Base-by-base conservation (phyloP, 1,284 basidiomycete species). In the Heterobasidion irregulare region DNA sequence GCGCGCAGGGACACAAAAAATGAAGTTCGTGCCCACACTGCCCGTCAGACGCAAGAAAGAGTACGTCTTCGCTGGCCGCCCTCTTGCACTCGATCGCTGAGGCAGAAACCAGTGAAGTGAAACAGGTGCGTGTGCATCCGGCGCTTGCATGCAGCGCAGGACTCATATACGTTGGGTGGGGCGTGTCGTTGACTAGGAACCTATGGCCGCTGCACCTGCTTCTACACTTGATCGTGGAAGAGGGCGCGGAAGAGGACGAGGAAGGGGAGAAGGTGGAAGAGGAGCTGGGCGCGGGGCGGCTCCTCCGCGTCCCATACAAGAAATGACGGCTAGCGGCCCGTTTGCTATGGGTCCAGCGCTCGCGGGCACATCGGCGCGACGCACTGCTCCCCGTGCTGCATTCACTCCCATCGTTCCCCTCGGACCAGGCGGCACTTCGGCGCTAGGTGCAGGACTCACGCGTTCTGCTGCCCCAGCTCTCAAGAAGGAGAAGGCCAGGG, bases 261-360 rank as follows among this genome's bases (percentile, higher is more conserved):
- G 73, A 15, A 75, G 75, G 2, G 79, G 79, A 15, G 70, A 18
- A 18, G 45, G 60, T 35, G 26, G 53, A 7, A 47, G 53, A 12
- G 57, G 79, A 41, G 61, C 64, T 44, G 68, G 75, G 10, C 68
- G 74, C 19, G 76, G 81, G n/a, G 73, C 72, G 18, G 75, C 72
- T 7, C 50, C 57, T 1, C 72, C 80, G 26, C 79, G 76, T 34
- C 73, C 80, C 0, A 66, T 74, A 0, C 72, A 73, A 7, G 84
- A 88, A 67, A 90, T 92, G 89, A 83, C 80, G 13, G 90, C 90
- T 0, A 89, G 85, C 63, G 89, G 89, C 7, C 89, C 89, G 4
- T 92, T 92, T 63, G 86, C 89, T 18, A 83, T 91, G 81, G 89
- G 89, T 18, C 89, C 89, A 43, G 75, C 86, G 18, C 72, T 86